Conservation (phyloP, 352 stramenopile species). For the Globisporangium apiculatum region DNA sequence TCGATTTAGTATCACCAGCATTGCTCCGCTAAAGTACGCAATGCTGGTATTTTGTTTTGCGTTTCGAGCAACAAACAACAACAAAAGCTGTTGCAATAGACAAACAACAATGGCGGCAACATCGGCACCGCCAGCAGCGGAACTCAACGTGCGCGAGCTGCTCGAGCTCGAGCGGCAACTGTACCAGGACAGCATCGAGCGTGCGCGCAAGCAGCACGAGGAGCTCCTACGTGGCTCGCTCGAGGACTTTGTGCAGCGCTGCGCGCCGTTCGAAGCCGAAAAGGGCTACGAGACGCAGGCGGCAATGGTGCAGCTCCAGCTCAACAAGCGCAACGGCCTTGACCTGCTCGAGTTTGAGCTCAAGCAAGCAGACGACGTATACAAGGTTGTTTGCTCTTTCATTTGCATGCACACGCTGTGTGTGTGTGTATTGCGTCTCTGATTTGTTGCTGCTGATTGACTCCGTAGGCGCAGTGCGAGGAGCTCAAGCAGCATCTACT, state of each 20-base stretch:
- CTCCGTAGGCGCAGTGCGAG: conserved; percentile 13
- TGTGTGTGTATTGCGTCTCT: neutral
- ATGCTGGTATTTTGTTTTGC: no score
- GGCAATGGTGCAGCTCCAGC: conserved; percentile 39
- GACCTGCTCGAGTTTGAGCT: conserved; percentile 74
- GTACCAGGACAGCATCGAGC: conserved; percentile 81
- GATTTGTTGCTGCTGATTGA: neutral
- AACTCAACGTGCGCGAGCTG: conserved; percentile 60
- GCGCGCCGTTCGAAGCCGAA: conserved; percentile 48
- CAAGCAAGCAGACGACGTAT: conserved; percentile 62
- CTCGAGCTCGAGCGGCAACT: conserved; percentile 23
- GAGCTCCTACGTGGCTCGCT: conserved; percentile 37
- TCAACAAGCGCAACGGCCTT: conserved; percentile 44
- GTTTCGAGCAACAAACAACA: no score
- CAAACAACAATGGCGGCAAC: no score
- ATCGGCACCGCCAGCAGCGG: neutral
- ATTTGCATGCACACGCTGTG: neutral
- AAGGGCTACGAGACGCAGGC: conserved; percentile 37
- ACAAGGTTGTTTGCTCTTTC: conserved; percentile 10
- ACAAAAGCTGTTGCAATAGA: no score
- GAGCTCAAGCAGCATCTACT: conserved; percentile 25
- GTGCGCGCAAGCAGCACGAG: conserved; percentile 36
- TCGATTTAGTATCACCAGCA: no score
- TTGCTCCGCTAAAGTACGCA: no score
- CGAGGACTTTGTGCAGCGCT: conserved; percentile 56